Evolutionary conservation across 805 yeast genomes (phyloP), one percentile per base, ranked within the genome.

Genomic region (Kuraishia cidri): DNA sequence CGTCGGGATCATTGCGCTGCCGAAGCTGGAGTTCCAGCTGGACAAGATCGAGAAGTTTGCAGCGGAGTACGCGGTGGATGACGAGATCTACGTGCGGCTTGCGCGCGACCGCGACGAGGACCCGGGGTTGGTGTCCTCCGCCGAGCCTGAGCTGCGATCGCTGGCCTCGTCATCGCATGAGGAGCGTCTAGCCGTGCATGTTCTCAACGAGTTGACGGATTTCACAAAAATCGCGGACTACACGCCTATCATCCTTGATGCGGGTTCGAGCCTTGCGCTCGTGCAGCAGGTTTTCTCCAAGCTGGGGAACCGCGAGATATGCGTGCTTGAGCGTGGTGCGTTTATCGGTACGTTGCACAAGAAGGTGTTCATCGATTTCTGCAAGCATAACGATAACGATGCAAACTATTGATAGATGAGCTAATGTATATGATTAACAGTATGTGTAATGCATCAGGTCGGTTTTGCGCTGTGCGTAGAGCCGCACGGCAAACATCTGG

Each of bases 271-370:
- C 8, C 44, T 72, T 19, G 56, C 72, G 6, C 52, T 72, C 38
- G 75, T 72, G 3, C 69, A 71, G 35, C 52, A 63, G 45, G 53
- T 73, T 15, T 73, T 73, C 46, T 64, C 69, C 28, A 64, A 67
- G 41, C 51, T 73, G 22, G 79, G 79, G 1, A 64, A 60, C 24
- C 47, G 78, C 27, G 54, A 55, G 33, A 69, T 71, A 2, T 62
- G 71, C 34, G 65, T 70, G 1, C 47, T 65, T 17, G 41, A 59
- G 10, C 57, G 64, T 20, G 78, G 76, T 9, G 48, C 54, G 33
- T 72, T 61, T 44, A 59, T 60, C 35, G 78, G 78, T 1, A 58
- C 72, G 4, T 48, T 73, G 37, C 76, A 74, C 43, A 69, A 69
- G 47, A 72, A 73, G 47, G 58, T 60, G 27, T 62, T 69, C 39